Evolutionary conservation across 2,329 filamentous ascomycete species (phyloP), one percentile per base, ranked within the genome.

Genomic region (Apiospora pterosperma): DNA sequence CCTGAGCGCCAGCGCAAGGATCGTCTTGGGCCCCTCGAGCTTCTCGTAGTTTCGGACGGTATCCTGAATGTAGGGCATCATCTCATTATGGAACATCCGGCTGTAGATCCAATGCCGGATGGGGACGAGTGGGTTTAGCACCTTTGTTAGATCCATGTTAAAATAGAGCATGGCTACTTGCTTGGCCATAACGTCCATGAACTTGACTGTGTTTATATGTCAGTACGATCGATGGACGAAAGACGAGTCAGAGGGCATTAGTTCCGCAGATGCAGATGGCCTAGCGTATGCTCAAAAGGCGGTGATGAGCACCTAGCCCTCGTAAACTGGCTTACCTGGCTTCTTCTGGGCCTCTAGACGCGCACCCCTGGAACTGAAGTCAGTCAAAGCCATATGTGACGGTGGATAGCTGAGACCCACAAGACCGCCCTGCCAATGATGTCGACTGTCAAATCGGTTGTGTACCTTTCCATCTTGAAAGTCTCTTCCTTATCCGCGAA

Each of bases 1-100:
- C 31, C 71, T 70, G 48, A 73, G 63, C 0, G 72, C 74, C 36
- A 76, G 70, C 36, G 70, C 71, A 28, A 74, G 67, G 34, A 76
- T 70, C 8, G 75, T 75, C 52, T 76, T 73, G 23, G 67, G 66
- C 4, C 63, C 68, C 59, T 67, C 67, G 19, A 68, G 64, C 41
- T 72, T 68, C 62, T 73, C 69, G 34, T 70, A 67, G 59, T 72
- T 68, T 25, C 63, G 67, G 11, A 73, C 66, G 19, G 66, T 68
- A 14, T 68, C 64, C 48, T 72, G 59, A 42, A 76, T 72, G 41
- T 70, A 67, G 8, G 74, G 74, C 25, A 69, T 63, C 2, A 75
- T 64, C 34, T 69, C 71, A 11, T 72, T 68, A 12, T 64, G 67
- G 48, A 76, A 74, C 19, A 62, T 69, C 14, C 73, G 69, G 67